phyloP scores from a whole-genome alignment of 345 rosid species.

The Trapa incisa region DNA sequence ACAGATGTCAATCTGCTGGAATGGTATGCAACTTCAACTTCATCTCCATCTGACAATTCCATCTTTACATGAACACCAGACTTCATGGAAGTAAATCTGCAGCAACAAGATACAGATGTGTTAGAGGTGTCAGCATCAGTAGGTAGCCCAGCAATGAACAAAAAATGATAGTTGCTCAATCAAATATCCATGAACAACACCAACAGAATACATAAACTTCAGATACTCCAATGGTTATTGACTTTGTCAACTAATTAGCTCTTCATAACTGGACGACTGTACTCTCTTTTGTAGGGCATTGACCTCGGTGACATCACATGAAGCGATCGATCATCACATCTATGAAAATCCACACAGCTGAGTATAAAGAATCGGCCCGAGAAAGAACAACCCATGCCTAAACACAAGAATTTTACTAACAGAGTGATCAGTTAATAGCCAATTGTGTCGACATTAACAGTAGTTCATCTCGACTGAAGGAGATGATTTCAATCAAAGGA shows the following conservation, averaged over 20 bases:
- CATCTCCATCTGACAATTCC: slow-evolving; percentile 15
- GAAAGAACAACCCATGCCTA: not conserved
- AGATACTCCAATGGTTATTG: not conserved
- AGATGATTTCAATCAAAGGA: too few relatives aligned
- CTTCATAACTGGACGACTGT: not conserved
- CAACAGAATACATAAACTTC: too few relatives aligned
- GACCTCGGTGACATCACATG: not conserved
- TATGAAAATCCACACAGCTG: not conserved
- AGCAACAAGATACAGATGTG: not conserved
- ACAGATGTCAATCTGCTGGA: slow-evolving; percentile 57
- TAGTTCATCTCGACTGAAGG: too few relatives aligned
- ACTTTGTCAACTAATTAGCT: not conserved
- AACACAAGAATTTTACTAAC: not conserved
- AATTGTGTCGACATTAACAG: not conserved
- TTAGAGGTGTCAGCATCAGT: not conserved
- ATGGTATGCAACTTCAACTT: slow-evolving; percentile 30
- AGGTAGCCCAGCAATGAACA: not conserved
- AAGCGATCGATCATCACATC: not conserved
- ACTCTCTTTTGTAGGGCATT: not conserved
- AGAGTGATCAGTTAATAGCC: not conserved
- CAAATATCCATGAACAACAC: not conserved
- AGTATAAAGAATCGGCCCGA: not conserved
- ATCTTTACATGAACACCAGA: not conserved
- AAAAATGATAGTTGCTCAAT: not conserved
- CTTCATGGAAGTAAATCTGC: not conserved